Evolutionary conservation across 495 filamentous ascomycete species (phyloP).

Genomic region (Daldinia decipiens): DNA sequence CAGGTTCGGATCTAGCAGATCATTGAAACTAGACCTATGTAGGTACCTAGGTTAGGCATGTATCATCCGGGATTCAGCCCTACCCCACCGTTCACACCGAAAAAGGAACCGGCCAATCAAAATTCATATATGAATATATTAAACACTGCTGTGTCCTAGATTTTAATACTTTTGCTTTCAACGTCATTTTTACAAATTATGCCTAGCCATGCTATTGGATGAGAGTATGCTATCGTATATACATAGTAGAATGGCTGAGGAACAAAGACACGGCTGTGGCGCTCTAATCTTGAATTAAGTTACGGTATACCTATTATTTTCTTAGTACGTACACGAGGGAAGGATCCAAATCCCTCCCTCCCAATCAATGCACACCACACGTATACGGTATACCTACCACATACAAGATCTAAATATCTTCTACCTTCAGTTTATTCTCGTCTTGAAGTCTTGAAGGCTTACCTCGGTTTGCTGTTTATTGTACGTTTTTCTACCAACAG

Average conservation of each 20-base stretch:
- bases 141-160: not conserved
- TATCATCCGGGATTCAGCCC: not conserved
- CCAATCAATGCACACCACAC: not conserved
- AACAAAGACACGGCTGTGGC: not conserved
- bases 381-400: too few relatives aligned
- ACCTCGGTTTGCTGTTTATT: not conserved
- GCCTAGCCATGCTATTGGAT: not conserved
- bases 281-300: constrained; percentile 1
- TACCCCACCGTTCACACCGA: not conserved
- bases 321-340: not conserved
- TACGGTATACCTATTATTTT: not conserved
- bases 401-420: not conserved
- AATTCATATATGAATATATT: not conserved
- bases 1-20: not conserved
- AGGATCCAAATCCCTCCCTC: not conserved
- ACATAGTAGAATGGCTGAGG: not conserved
- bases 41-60: too few relatives aligned
- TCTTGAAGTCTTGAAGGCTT: not conserved
- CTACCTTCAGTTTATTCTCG: not conserved
- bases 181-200: not conserved
- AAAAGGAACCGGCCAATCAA: not conserved
- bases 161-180: not conserved
- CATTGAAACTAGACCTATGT: not conserved
- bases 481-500: not conserved
- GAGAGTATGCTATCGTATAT: not conserved